Evolutionary conservation across 345 rosid genomes (phyloP).

Genomic region (Orychophragmus violaceus): DNA sequence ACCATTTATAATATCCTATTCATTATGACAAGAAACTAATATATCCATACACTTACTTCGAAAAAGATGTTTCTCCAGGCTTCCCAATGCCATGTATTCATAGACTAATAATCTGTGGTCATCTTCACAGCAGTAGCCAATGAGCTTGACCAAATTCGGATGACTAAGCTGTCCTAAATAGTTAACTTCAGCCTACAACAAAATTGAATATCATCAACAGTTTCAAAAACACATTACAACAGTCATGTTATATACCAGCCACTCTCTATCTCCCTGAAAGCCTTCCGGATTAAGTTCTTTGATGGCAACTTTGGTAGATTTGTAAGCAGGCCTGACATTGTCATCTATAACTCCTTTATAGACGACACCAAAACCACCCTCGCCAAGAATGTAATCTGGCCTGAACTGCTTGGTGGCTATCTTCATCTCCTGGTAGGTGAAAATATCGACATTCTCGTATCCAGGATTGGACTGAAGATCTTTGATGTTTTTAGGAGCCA

Average conservation of each 20-base stretch:
- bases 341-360: slow-evolving; percentile 80
- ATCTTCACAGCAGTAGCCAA: slow-evolving; percentile 98
- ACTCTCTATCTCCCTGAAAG: slow-evolving; percentile 95
- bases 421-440: slow-evolving; percentile 76
- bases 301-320: slow-evolving; percentile 64
- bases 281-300: slow-evolving; percentile 94
- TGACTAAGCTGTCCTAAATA: slow-evolving; percentile 92
- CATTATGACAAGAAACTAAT: no score
- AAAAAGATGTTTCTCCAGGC: slow-evolving; percentile 92
- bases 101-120: slow-evolving; percentile 85
- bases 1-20: neutral
- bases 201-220: neutral
- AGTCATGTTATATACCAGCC: slow-evolving; percentile 57
- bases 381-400: slow-evolving; percentile 83
- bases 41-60: no score
- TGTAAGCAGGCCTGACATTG: slow-evolving; percentile 51
- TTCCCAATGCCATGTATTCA: slow-evolving; percentile 91
- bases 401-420: slow-evolving; percentile 76
- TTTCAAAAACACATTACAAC: neutral
- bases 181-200: slow-evolving; percentile 83
- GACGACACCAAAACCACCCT: slow-evolving; percentile 95
- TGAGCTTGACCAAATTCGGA: slow-evolving; percentile 89
- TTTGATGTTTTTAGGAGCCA: slow-evolving; percentile 58
- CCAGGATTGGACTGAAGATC: slow-evolving; percentile 70
- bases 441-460: slow-evolving; percentile 65